These are phyloP conservation scores for Suhomyces ambrosiae DNA, from an alignment of 1,139 yeast genomes.

Conservation along the genomic window DNA sequence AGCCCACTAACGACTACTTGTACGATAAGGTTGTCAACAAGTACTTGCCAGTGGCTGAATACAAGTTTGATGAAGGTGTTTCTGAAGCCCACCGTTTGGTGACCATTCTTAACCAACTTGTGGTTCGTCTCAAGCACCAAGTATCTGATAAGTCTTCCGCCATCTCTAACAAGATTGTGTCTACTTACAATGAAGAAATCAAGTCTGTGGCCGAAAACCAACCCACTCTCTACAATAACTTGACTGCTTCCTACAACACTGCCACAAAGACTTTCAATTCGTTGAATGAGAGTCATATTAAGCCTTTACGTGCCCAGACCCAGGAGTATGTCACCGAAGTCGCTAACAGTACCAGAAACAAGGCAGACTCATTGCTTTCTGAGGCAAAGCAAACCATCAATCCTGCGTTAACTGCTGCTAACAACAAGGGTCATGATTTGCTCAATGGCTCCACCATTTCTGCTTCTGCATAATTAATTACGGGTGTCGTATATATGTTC, in stretches of 20 bases:
- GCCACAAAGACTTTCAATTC: conserved; percentile 36
- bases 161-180: conserved; percentile 34
- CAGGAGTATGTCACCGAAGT: conserved; percentile 42
- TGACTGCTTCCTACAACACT: conserved; percentile 41
- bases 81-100: conserved; percentile 33
- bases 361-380: conserved; percentile 38
- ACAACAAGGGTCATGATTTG: conserved; percentile 17
- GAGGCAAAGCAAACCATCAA: conserved; percentile 31
- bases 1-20: conserved; percentile 32
- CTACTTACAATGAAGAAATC: conserved; percentile 41
- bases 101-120: conserved; percentile 34
- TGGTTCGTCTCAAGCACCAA: conserved; percentile 28
- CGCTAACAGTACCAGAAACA: conserved; percentile 30
- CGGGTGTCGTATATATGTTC: conserved; percentile 2
- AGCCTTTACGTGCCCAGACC: conserved; percentile 45
- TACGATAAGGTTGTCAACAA: conserved; percentile 30
- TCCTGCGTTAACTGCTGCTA: conserved; percentile 11
- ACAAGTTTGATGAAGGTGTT: conserved; percentile 25
- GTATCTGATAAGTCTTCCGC: conserved; percentile 33
- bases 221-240: conserved; percentile 27
- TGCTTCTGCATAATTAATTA: conserved; percentile 17
- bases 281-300: conserved; percentile 40
- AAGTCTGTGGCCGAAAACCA: conserved; percentile 16
- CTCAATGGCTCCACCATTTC: conserved; percentile 20
- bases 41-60: conserved; percentile 35